phyloP scores from a whole-genome alignment of 2,329 filamentous ascomycete genomes.

The Microsporum canis region DNA sequence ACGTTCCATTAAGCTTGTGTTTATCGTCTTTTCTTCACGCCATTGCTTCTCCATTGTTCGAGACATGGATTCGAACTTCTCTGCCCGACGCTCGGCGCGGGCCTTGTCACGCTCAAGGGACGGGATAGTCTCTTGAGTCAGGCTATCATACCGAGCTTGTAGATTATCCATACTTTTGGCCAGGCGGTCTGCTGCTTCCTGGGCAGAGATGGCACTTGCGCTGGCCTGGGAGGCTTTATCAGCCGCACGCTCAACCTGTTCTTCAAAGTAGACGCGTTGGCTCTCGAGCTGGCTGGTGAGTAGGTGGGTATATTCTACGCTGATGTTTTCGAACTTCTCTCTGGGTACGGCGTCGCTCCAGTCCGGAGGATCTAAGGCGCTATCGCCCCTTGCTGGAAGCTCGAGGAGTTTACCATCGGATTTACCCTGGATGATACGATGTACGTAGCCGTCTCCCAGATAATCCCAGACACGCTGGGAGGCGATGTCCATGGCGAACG shows the following conservation, averaged over 20 bases:
- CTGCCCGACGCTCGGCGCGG: constrained; percentile 55
- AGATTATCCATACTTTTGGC: constrained; percentile 45
- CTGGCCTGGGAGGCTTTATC: constrained; percentile 75
- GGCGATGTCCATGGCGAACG: constrained; percentile 82
- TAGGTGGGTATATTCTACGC: constrained; percentile 87
- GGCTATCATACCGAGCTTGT: constrained; percentile 42
- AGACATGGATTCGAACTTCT: constrained; percentile 64
- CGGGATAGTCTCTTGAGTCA: constrained; percentile 49
- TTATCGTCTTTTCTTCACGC: constrained; percentile 78
- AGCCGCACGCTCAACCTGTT: constrained; percentile 74
- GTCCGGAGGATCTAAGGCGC: constrained; percentile 32
- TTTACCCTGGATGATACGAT: constrained; percentile 88
- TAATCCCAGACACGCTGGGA: constrained; percentile 99
- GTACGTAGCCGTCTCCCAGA: constrained; percentile 87
- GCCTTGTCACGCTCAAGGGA: constrained; percentile 61
- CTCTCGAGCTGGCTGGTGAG: constrained; percentile 86
- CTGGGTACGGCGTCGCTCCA: constrained; percentile 38
- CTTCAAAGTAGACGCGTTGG: constrained; percentile 88
- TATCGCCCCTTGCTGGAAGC: constrained; percentile 52
- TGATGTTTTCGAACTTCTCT: constrained; percentile 65
- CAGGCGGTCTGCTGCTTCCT: constrained; percentile 54
- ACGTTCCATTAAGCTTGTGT: constrained; percentile 67
- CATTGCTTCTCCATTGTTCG: constrained; percentile 62
- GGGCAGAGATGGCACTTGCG: constrained; percentile 41
- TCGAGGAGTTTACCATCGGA: constrained; percentile 87